Percentiles rank a stretch among this genome's conserved stretches.
phyloP scores from a whole-genome alignment of 2,329 filamentous ascomycete genomes.

The Annulohypoxylon truncatum region DNA sequence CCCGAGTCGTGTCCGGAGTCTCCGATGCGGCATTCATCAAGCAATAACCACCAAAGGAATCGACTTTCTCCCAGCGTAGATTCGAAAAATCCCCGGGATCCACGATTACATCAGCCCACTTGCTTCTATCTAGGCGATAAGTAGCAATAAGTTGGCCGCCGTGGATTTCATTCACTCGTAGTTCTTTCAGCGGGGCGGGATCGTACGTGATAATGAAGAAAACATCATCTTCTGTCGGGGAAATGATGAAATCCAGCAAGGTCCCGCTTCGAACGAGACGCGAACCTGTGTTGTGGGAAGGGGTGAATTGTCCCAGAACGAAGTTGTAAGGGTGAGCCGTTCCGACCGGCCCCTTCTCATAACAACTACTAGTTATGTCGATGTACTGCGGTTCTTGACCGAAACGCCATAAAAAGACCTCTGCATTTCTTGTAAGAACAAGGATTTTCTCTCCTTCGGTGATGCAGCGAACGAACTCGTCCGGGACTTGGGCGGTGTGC shows the following conservation, averaged over 20 bases:
- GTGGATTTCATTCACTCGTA: constrained; percentile 46
- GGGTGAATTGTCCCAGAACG: constrained; percentile 37
- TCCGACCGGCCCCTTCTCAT: constrained; percentile 36
- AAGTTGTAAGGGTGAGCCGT: constrained; percentile 28
- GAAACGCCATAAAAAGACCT: constrained; percentile 47
- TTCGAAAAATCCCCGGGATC: constrained; percentile 35
- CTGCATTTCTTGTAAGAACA: constrained; percentile 42
- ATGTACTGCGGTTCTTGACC: constrained; percentile 38
- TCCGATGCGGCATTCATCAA: constrained; percentile 44
- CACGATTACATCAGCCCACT: constrained; percentile 31
- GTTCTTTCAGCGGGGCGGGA: constrained; percentile 23
- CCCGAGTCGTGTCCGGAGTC: constrained; percentile 3
- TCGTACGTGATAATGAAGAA: constrained; percentile 47
- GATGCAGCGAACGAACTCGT: constrained; percentile 44
- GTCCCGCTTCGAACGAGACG: constrained; percentile 38
- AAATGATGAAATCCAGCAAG: constrained; percentile 49
- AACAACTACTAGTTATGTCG: constrained; percentile 28
- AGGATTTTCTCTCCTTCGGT: constrained; percentile 46
- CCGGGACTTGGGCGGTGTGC: constrained; percentile 41
- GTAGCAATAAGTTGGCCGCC: constrained; percentile 39
- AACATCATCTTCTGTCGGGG: constrained; percentile 37
- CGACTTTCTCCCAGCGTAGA: constrained; percentile 48
- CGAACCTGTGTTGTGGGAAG: constrained; percentile 39
- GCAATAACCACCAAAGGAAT: constrained; percentile 48
- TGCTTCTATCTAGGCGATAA: constrained; percentile 33